Percentiles rank a stretch among this genome's conserved stretches.
phyloP scores from a whole-genome alignment of 2,329 filamentous ascomycete species.

The Pseudogymnoascus sp. region DNA sequence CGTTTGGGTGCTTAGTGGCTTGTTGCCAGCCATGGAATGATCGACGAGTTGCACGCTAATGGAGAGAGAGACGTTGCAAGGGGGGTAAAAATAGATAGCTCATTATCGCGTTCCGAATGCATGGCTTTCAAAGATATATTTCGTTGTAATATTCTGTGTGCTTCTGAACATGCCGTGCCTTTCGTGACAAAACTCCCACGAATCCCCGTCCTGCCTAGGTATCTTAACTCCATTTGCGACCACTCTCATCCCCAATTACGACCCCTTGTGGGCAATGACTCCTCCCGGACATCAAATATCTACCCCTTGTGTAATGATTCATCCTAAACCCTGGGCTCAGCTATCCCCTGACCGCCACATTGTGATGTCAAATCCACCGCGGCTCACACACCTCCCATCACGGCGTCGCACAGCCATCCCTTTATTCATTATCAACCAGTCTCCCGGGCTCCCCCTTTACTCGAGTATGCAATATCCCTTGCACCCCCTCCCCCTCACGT shows the following conservation, averaged over 20 bases:
- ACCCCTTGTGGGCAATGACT: neutral
- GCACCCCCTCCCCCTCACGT: neutral
- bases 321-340: neutral
- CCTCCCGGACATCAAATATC: neutral
- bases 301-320: neutral
- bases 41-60: neutral
- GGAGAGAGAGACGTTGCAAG: neutral
- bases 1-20: neutral
- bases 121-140: neutral
- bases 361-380: neutral
- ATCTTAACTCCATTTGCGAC: neutral
- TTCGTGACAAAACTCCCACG: neutral
- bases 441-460: neutral
- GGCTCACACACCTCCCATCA: neutral
- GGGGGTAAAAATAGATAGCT: neutral
- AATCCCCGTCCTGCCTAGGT: neutral
- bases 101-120: neutral
- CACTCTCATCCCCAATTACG: too few relatives aligned
- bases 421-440: neutral
- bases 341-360: neutral
- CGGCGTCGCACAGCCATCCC: neutral
- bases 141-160: neutral
- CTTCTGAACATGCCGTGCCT: neutral
- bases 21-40: neutral
- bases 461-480: neutral